These are phyloP conservation scores for Pseudogymnoascus sp. DNA, from an alignment of 2,329 filamentous ascomycete species.

Conservation along the genomic window DNA sequence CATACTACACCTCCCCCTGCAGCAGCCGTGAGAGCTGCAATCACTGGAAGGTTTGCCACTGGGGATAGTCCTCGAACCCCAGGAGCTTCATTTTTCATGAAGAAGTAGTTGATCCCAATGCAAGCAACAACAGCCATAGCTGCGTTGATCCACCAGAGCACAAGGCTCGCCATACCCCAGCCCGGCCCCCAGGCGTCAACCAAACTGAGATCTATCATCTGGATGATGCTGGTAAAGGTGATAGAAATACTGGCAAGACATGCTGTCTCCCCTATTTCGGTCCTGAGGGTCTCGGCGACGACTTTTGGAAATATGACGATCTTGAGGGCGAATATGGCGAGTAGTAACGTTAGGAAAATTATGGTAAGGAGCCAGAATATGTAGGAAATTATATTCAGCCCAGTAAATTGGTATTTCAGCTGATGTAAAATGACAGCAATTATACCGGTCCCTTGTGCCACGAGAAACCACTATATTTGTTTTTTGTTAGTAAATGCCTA, in stretches of 20 bases:
- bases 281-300: constrained; percentile 27
- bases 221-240: constrained; percentile 26
- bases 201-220: constrained; percentile 23
- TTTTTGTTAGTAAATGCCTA: neutral
- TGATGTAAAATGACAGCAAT: constrained; percentile 32
- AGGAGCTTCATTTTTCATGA: constrained; percentile 32
- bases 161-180: constrained; percentile 28
- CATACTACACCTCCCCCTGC: constrained; percentile 34
- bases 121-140: constrained; percentile 29
- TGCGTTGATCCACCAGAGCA: constrained; percentile 37
- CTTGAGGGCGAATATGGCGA: constrained; percentile 30
- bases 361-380: constrained; percentile 36
- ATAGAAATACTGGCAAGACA: constrained; percentile 35
- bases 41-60: constrained; percentile 33
- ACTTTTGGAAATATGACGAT: constrained; percentile 28
- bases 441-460: constrained; percentile 35
- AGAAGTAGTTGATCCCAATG: constrained; percentile 31
- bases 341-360: constrained; percentile 26
- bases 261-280: constrained; percentile 31
- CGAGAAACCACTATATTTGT: constrained; percentile 30
- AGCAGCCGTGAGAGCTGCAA: constrained; percentile 34
- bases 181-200: constrained; percentile 27
- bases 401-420: constrained; percentile 36
- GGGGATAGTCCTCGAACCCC: constrained; percentile 31
- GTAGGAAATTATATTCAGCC: constrained; percentile 31